Evolutionary conservation across 2,329 filamentous ascomycete genomes (phyloP).

Genomic region (Sporothrix euskadiensis): DNA sequence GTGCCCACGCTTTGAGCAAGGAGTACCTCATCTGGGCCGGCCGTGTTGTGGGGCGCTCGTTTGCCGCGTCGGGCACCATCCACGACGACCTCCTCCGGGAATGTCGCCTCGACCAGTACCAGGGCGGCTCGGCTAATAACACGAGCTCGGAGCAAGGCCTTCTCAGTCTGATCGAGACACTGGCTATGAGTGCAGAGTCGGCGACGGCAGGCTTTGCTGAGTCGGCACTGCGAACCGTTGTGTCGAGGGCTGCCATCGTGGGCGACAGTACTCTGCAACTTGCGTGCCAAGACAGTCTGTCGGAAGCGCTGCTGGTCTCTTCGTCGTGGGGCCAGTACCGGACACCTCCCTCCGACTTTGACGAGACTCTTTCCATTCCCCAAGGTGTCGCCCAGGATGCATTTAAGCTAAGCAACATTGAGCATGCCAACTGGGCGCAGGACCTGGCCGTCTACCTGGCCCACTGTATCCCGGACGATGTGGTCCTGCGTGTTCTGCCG

Average conservation of each 20-base stretch:
- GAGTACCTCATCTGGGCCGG: constrained; percentile 84
- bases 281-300: constrained; percentile 55
- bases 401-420: constrained; percentile 46
- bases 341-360: constrained; percentile 56
- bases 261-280: constrained; percentile 51
- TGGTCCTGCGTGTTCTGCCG: constrained; percentile 68
- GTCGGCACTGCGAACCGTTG: constrained; percentile 57
- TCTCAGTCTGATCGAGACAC: constrained; percentile 60
- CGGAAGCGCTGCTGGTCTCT: constrained; percentile 53
- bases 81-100: constrained; percentile 62
- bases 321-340: constrained; percentile 60
- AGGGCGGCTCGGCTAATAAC: constrained; percentile 47
- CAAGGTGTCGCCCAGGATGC: constrained; percentile 37
- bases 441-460: constrained; percentile 63
- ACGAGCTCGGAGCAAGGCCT: constrained; percentile 64
- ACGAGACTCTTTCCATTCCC: constrained; percentile 28
- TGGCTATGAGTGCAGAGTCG: constrained; percentile 60
- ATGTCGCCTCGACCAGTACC: constrained; percentile 55
- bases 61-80: constrained; percentile 71
- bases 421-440: constrained; percentile 59
- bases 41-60: constrained; percentile 78
- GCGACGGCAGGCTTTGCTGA: constrained; percentile 61
- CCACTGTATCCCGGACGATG: constrained; percentile 59
- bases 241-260: constrained; percentile 54
- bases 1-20: constrained; percentile 60